Base-by-base conservation (phyloP, 257 asterid species). In the Thymus quinquecostatus region DNA sequence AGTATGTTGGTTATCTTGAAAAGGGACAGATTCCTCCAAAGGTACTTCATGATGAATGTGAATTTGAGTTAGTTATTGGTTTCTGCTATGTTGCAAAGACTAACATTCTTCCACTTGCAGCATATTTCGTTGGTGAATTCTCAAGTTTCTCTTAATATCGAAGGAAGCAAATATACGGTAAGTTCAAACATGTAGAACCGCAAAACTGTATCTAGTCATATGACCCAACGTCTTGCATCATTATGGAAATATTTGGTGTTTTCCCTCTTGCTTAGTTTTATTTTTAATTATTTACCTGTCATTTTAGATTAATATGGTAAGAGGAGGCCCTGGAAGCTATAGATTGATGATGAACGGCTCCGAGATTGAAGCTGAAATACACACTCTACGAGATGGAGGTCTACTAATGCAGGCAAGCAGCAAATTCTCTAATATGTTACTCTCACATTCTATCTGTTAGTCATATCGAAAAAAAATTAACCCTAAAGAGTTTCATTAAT, bases 1-100 rank as follows among this genome's bases (percentile, higher is more conserved):
- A 95, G 63, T 95, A 95, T 79, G 83, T 95, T 80, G 99, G 99
- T 65, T 95, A 95, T 83, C 99, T 95, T 78, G 99, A 95, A 66
- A 95, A 95, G 70, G 99, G 99, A 76, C 99, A 95, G 77, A 95
- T 95, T 71, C 99, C 99, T 40, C 99, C 99, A 0, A 95, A 89
- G 98, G 99, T 95, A 80, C 65, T 72, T 81, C 2, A 11, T 69
- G 51, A 28, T 56, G 10, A 63, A 8, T 77, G 54, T 60, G 33
- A 58, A 38, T 61, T 76, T 13, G 76, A 73, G 72, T 70, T 66
- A 6, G 56, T 75, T 71, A 48, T 71, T 48, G 49, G 60, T 59
- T 80, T 48, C 58, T 74, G 69, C 80, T n/a, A 75, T 69, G 45
- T 64, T 44, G 60, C 64, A 8, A 34, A 61, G 67, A 70, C 65